These are phyloP conservation scores for Quercus tomentella DNA, from an alignment of 331 rosid species.

Conservation along the genomic window DNA sequence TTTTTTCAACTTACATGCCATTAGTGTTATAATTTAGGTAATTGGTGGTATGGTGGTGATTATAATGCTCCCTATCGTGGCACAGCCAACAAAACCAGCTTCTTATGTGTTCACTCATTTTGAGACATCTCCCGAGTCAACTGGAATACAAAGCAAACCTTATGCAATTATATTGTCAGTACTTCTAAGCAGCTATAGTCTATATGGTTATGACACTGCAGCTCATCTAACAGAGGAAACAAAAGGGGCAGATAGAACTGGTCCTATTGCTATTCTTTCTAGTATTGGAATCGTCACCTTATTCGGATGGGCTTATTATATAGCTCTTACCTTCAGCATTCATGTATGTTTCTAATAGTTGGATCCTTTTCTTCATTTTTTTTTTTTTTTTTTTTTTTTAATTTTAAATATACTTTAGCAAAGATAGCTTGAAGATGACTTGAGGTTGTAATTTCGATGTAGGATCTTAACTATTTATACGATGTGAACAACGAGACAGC, in stretches of 20 bases:
- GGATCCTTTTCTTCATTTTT: too few species aligned
- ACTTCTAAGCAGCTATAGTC: constrained; percentile 12
- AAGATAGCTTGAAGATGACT: background rate
- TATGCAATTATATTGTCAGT: constrained; percentile 18
- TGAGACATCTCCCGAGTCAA: constrained; percentile 14
- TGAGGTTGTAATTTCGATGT: background rate
- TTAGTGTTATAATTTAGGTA: constrained; percentile 3
- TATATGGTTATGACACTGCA: constrained; percentile 21
- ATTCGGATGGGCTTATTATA: constrained; percentile 18
- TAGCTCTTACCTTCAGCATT: constrained; percentile 27
- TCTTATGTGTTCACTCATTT: constrained; percentile 21
- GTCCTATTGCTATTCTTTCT: constrained; percentile 14
- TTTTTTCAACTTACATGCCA: too few species aligned
- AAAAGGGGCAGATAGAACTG: constrained; percentile 14
- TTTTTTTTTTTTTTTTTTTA: too few species aligned
- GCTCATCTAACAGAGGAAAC: constrained; percentile 26
- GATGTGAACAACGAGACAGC: constrained; percentile 13
- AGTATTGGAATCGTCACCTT: constrained; percentile 13
- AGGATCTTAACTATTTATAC: constrained; percentile 16
- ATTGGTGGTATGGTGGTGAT: constrained; percentile 18
- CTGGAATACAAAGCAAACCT: constrained; percentile 19
- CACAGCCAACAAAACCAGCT: constrained; percentile 15
- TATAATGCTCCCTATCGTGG: constrained; percentile 17
- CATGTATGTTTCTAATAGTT: too few species aligned
- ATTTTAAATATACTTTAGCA: background rate